Evolutionary conservation across 1,284 basidiomycete species (phyloP), one percentile per base, ranked within the genome.

Genomic region (Ceratobasidium sp.): DNA sequence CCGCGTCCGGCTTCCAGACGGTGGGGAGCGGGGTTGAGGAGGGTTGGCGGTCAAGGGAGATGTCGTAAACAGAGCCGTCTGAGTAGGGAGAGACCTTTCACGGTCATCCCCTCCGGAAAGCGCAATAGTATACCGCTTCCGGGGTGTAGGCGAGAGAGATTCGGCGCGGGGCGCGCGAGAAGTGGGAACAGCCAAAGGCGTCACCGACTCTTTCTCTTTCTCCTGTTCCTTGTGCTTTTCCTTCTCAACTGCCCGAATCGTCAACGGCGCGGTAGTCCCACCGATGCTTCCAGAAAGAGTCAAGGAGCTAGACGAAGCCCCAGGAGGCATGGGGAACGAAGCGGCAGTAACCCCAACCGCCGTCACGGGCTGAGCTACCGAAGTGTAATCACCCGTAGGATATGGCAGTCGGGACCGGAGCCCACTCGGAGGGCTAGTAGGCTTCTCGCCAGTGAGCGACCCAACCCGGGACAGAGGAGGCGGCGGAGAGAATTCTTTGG

Each of bases 81-180:
- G 77, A 8, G 57, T 77, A 30, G 75, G 52, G 2, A 77, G 18
- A 46, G 75, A 48, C 20, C 44, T 52, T 16, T 52, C 60, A 2
- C 65, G 33, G 88, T 87, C 78, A 92, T 90, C 0, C 4, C 88
- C 90, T 18, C 93, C 93, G 33, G 79, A 80, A 0, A 95, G 87
- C 0, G 94, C 93, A 60, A 94, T 93, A 0, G 94, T 94, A 82
- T 95, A 94, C 48, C 94, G 87, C 81, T 95, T 95, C 64, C 92
- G 85, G 0, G 83, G 80, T 3, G 85, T 80, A 0, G 93, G 92
- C 0, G 73, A 75, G 20, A 65, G 48, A 41, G 73, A 65, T 30
- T 75, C 73, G 35, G 73, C 60, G n/a, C 73, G 73, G 16, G 33
- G 73, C 41, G 60, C 62, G 18, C 73, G 73, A 18, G 73, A 65